Percentiles rank a stretch among this genome's conserved stretches.
These are phyloP conservation scores for Chamaenerion angustifolium DNA, from an alignment of 345 rosid genomes.

Conservation along the genomic window DNA sequence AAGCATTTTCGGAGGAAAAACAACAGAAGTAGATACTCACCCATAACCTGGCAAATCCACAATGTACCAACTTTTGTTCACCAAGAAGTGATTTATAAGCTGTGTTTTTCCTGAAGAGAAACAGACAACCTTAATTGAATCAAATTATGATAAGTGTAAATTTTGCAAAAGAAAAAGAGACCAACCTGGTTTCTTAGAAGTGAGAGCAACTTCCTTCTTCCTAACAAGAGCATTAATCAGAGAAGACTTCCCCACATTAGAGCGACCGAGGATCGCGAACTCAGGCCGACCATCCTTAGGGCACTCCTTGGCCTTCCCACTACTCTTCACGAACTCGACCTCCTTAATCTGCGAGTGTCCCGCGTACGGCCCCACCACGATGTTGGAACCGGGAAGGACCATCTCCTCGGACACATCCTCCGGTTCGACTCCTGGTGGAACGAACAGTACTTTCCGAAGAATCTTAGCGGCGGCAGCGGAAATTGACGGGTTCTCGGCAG, in stretches of 20 bases:
- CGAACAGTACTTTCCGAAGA: no score
- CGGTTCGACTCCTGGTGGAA: slow-evolving; percentile 74
- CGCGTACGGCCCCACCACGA: no score
- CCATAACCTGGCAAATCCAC: slow-evolving; percentile 99
- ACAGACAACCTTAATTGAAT: background rate
- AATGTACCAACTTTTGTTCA: slow-evolving; percentile 87
- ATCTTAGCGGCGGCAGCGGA: no score
- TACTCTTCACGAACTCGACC: slow-evolving; percentile 81
- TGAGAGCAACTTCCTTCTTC: slow-evolving; percentile 84
- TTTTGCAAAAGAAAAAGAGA: no score
- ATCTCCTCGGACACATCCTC: slow-evolving; percentile 53
- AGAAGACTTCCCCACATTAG: slow-evolving; percentile 95
- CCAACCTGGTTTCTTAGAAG: slow-evolving; percentile 86
- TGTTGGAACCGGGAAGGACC: slow-evolving; percentile 81
- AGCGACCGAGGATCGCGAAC: slow-evolving; percentile 81
- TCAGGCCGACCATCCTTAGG: slow-evolving; percentile 73
- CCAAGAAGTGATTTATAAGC: slow-evolving; percentile 84
- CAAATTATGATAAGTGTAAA: no score
- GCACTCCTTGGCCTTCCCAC: slow-evolving; percentile 76
- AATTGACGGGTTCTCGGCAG: no score
- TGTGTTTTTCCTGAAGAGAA: slow-evolving; percentile 65
- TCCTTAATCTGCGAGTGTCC: slow-evolving; percentile 86
- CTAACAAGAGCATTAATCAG: slow-evolving; percentile 75
- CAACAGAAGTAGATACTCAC: slow-evolving; percentile 26
- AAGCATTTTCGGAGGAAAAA: no score